phyloP scores from a whole-genome alignment of 1,139 yeast species.

The Blastobotrys persicus region DNA sequence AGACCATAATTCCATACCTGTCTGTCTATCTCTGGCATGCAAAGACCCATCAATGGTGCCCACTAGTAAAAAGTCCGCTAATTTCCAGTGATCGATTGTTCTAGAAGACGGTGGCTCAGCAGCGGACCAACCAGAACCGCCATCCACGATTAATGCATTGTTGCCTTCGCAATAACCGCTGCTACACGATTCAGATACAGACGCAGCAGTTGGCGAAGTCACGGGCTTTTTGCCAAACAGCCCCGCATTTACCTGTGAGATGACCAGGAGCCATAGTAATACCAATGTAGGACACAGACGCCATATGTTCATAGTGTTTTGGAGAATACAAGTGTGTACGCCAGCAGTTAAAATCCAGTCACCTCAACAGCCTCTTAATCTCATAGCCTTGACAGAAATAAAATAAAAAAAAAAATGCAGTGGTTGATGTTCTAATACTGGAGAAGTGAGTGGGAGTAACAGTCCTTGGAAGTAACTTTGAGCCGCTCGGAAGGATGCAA shows the following conservation, averaged over 20 bases:
- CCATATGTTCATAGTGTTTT: slow-evolving; percentile 2
- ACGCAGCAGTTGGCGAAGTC: background rate
- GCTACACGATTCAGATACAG: background rate
- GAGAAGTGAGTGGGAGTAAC: too few species aligned
- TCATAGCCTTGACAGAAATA: background rate
- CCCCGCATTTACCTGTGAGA: background rate
- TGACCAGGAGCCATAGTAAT: background rate
- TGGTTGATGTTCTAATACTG: too few species aligned
- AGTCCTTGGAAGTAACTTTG: too few species aligned
- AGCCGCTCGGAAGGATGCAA: too few species aligned
- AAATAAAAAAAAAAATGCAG: slow-evolving; percentile 1
- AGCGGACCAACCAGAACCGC: background rate
- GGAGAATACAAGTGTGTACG: background rate
- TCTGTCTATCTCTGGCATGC: slow-evolving; percentile 74
- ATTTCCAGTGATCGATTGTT: slow-evolving; percentile 50
- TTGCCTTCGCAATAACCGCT: background rate
- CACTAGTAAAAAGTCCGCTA: slow-evolving; percentile 62
- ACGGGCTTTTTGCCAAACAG: slow-evolving; percentile 1
- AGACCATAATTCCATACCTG: slow-evolving; percentile 81
- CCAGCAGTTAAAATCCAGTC: background rate
- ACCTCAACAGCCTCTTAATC: background rate
- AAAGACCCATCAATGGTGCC: slow-evolving; percentile 88
- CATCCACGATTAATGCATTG: background rate
- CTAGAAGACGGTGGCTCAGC: slow-evolving; percentile 12
- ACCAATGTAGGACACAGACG: background rate